Evolutionary conservation across 2,329 filamentous ascomycete species (phyloP).

Genomic region (Didymella segeticola): DNA sequence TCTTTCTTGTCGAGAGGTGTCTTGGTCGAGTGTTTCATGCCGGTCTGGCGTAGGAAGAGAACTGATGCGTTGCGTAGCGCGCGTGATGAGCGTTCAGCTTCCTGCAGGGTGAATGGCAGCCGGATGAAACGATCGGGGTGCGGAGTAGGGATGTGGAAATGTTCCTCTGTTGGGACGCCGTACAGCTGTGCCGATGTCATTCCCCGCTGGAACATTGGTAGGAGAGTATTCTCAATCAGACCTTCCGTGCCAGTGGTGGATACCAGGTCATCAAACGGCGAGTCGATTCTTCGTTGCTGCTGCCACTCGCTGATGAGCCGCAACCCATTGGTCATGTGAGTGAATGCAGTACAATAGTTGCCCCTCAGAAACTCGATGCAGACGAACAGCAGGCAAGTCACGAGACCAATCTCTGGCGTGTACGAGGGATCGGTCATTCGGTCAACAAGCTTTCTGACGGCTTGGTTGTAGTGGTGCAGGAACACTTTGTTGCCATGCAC

Average conservation of each 20-base stretch:
- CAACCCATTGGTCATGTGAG: conserved; percentile 55
- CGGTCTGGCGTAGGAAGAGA: conserved; percentile 16
- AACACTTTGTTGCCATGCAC: conserved; percentile 30
- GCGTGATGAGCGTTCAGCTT: conserved; percentile 26
- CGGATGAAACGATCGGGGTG: conserved; percentile 1
- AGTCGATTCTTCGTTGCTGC: conserved; percentile 4
- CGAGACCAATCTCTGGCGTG: conserved; percentile 47
- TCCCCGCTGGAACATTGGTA: conserved; percentile 31
- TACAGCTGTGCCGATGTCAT: conserved; percentile 28
- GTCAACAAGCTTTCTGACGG: conserved; percentile 46
- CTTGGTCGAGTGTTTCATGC: not conserved
- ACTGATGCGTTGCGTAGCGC: conserved; percentile 32
- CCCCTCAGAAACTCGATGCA: conserved; percentile 54
- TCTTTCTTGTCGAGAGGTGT: conserved; percentile 8
- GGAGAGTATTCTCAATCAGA: conserved; percentile 25
- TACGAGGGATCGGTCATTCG: conserved; percentile 40
- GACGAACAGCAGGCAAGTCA: conserved; percentile 54
- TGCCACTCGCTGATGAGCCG: conserved; percentile 39
- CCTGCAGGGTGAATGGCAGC: conserved; percentile 12
- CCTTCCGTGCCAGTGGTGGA: not conserved
- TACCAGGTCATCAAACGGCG: not conserved
- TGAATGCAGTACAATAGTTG: conserved; percentile 49
- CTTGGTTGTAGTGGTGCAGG: conserved; percentile 52
- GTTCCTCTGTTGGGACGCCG: conserved; percentile 21
- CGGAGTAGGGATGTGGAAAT: conserved; percentile 11